Evolutionary conservation across 2,329 filamentous ascomycete genomes (phyloP).

Genomic region (Penicillium glabrum): DNA sequence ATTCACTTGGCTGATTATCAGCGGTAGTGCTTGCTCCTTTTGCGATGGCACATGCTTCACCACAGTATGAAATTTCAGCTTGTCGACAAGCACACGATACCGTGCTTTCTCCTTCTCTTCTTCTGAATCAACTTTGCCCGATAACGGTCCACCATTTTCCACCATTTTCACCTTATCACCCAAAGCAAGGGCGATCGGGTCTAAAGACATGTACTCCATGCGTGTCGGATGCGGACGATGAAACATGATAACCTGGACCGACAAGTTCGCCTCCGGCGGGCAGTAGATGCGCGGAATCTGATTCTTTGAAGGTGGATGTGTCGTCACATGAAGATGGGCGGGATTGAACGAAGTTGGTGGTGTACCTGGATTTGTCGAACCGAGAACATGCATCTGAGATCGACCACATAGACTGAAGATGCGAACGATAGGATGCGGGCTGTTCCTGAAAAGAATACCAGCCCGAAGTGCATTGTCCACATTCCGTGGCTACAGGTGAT

Average conservation of each 20-base stretch:
- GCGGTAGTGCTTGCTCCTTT: constrained; percentile 77
- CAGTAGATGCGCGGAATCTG: constrained; percentile 72
- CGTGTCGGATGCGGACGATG: constrained; percentile 77
- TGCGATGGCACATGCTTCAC: constrained; percentile 71
- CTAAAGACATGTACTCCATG: constrained; percentile 96
- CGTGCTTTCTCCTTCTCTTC: constrained; percentile 68
- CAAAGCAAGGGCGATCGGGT: constrained; percentile 83
- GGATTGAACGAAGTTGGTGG: constrained; percentile 58
- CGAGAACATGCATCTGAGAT: constrained; percentile 79
- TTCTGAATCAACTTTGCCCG: constrained; percentile 66
- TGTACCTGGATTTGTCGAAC: constrained; percentile 68
- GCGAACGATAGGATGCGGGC: constrained; percentile 73
- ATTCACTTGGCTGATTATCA: constrained; percentile 90
- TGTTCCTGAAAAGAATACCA: constrained; percentile 79
- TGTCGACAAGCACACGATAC: constrained; percentile 71
- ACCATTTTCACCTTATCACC: constrained; percentile 62
- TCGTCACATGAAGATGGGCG: constrained; percentile 66
- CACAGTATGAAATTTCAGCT: constrained; percentile 85
- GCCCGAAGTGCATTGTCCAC: constrained; percentile 86
- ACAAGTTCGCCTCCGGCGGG: constrained; percentile 61
- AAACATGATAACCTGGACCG: constrained; percentile 85
- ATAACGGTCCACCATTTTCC: constrained; percentile 34
- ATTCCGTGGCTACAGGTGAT: constrained; percentile 60
- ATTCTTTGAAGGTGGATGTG: constrained; percentile 45
- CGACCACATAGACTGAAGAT: constrained; percentile 85